Conservation (phyloP, 2,329 filamentous ascomycete species). For the Arthroderma sp. region DNA sequence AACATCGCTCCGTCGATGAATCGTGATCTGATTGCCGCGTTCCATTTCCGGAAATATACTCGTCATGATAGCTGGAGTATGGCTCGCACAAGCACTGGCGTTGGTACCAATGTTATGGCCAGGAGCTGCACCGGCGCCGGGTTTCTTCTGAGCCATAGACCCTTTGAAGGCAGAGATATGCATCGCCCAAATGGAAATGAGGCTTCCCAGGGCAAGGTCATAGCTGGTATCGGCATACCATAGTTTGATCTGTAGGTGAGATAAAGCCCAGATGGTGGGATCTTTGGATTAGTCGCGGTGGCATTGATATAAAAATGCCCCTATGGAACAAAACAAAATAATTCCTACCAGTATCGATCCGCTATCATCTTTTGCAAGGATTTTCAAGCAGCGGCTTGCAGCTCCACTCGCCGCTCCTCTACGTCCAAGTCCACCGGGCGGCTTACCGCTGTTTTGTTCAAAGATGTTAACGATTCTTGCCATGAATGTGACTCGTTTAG, state of each 20-base stretch:
- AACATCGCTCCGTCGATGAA: constrained; percentile 33
- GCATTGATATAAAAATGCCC: too few species aligned
- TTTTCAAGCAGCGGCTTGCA: constrained; percentile 16
- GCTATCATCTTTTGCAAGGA: constrained; percentile 16
- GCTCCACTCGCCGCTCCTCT: not conserved
- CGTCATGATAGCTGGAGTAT: constrained; percentile 25
- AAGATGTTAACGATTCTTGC: constrained; percentile 18
- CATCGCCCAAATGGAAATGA: constrained; percentile 39
- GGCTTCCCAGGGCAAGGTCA: constrained; percentile 16
- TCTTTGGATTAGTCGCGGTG: too few species aligned
- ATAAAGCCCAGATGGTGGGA: too few species aligned
- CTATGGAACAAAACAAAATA: too few species aligned
- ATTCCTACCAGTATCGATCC: constrained; percentile 13
- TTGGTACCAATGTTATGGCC: not conserved
- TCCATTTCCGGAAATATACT: constrained; percentile 42
- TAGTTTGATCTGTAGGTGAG: constrained; percentile 14
- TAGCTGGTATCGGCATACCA: constrained; percentile 16
- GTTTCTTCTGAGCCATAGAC: not conserved
- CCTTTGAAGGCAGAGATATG: constrained; percentile 27
- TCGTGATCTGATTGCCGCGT: constrained; percentile 33
- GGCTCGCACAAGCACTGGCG: not conserved
- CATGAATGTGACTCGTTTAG: constrained; percentile 12
- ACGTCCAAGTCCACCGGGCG: constrained; percentile 6
- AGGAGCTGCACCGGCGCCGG: not conserved
- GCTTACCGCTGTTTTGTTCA: not conserved